Evolutionary conservation across 2,329 filamentous ascomycete species (phyloP), one percentile per base, ranked within the genome.

Genomic region (Hypoxylon sp.): DNA sequence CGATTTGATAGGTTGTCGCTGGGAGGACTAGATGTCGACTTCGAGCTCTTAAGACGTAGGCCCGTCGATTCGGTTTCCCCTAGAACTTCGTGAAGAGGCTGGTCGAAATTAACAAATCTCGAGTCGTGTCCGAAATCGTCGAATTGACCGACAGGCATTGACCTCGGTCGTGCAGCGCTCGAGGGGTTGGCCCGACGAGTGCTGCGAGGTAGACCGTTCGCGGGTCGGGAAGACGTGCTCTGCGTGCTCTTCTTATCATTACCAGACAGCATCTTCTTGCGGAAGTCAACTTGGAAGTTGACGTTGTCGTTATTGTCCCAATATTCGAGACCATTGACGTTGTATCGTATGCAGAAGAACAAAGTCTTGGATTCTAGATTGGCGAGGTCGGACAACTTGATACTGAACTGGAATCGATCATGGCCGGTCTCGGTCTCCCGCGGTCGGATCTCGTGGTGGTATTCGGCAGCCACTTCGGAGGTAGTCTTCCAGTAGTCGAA

Each of bases 401-500:
- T 97, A 80, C 90, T 93, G 82, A 99, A 99, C 77, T 91, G 93
- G 83, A 99, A 99, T 42, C 93, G 89, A 79, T 99, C 96, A 74
- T 91, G 91, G 53, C 91, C 90, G 73, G 91, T 86, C 22, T 88
- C 83, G 2, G 83, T 84, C 46, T 91, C 88, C 73, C 88, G 88
- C 30, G 89, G 89, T 48, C 90, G 89, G 50, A 95, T 88, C 81
- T 96, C 92, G 69, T 92, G 89, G 78, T 90, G 91, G 82, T 89
- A 99, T 75, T 98, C 94, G n/a, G 93, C 95, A 40, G 87, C 86
- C 1, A 98, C 92, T 79, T 99, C 96, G 0, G 96, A 99, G 0
- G 95, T 97, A 0, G 96, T 99, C 86, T 97, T 97, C 96, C 96
- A 99, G 82, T 97, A 96, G 80, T 99, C 96, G 51, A 98, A 87